Percentiles rank a stretch among this genome's conserved stretches.
These are phyloP conservation scores for Vigna angularis DNA, from an alignment of 306 rosid species.

Conservation along the genomic window DNA sequence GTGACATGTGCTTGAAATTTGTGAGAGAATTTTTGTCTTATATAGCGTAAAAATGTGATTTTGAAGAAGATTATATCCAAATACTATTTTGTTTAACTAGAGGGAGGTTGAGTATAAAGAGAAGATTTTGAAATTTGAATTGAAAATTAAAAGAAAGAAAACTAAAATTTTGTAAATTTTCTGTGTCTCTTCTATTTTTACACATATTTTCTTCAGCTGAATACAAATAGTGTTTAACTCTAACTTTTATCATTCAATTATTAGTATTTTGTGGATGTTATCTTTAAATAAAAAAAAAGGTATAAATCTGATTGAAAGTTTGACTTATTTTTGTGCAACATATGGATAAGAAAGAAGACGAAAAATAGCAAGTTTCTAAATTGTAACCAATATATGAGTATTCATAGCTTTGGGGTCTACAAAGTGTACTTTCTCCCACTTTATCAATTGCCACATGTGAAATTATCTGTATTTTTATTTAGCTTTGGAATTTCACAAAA, in stretches of 20 bases:
- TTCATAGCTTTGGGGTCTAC: not conserved
- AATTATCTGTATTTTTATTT: not conserved
- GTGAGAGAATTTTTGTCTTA: not conserved
- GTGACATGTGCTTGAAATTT: not conserved
- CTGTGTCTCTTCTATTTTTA: not conserved
- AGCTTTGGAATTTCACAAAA: not conserved
- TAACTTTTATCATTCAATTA: too few relatives aligned
- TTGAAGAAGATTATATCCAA: not conserved
- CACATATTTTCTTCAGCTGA: not conserved
- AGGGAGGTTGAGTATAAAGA: not conserved
- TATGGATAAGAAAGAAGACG: not conserved
- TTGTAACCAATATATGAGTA: not conserved
- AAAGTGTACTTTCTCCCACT: constrained; percentile 17
- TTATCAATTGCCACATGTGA: constrained; percentile 32
- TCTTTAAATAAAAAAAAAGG: too few relatives aligned
- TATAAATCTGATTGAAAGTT: not conserved
- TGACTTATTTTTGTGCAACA: not conserved
- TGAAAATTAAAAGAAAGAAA: not conserved
- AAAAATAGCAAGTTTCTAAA: not conserved
- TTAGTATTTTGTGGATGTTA: too few relatives aligned
- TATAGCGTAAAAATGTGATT: not conserved
- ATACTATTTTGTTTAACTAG: not conserved
- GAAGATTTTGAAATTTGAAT: not conserved
- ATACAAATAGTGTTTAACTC: too few relatives aligned
- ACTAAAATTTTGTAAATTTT: not conserved